Base-by-base conservation (phyloP, 2,329 filamentous ascomycete species). In the Tolypocladium capitatum region DNA sequence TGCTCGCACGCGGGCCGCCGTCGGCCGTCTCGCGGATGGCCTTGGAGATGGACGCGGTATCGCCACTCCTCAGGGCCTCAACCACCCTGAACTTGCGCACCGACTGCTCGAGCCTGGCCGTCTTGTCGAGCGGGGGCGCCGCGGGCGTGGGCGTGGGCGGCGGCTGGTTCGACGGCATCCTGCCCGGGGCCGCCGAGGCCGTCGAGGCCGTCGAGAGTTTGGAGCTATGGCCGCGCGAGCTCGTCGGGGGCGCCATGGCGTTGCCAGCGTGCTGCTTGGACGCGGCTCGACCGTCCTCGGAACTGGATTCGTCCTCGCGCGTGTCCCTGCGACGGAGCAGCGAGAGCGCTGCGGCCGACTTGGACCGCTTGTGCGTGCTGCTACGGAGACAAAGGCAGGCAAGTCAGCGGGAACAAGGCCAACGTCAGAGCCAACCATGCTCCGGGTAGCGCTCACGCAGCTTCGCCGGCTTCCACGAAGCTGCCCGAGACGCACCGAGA, bases 81-180 rank as follows among this genome's bases (percentile, higher is more conserved):
- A 97, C 95, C 43, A 96, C 80, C 55, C 90, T 83, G 66, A 98
- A 98, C 55, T 94, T 90, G 61, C 85, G 81, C 46, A 98, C 88
- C 0, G 91, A 96, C 65, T 95, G 89, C 62, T 98, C 90, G 49
- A 98, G 85, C 24, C 80, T 81, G 33, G 61, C 66, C 27, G 64
- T 67, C 58, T 72, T 18, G 38, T 42, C 38, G 38, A 30, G 38
- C 70, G 36, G 58, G 56, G 53, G 59, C 51, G 46, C 56, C 60
- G 50, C 63, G 51, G 56, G 62, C 49, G 57, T 58, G 50, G 43
- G 18, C 9, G 52, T 48, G 43, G 50, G 27, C 14, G 51, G 38
- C 30, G 52, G 48, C 63, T 61, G 31, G 55, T 59, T 52, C 46
- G 69, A 70, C 21, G 71, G 60, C 13, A 63, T 63, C 27, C 71